phyloP scores from a whole-genome alignment of 2,329 filamentous ascomycete species.

The Pestalotiopsis sp. region DNA sequence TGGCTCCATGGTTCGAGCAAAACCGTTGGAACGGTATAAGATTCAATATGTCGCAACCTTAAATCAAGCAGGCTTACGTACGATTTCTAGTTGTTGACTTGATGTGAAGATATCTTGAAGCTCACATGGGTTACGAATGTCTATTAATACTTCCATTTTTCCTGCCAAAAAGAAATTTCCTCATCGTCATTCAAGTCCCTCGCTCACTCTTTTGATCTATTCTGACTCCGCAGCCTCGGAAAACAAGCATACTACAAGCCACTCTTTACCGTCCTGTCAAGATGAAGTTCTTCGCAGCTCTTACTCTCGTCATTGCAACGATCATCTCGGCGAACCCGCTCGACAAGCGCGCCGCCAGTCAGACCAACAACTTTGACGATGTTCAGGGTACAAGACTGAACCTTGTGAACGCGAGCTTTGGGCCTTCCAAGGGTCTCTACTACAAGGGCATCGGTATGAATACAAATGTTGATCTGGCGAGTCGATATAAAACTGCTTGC shows the following conservation, averaged over 20 bases:
- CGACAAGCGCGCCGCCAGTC: not conserved
- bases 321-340: not conserved
- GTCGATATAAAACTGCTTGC: not conserved
- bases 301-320: not conserved
- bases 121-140: not conserved
- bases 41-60: conserved; percentile 4
- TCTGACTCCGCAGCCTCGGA: not conserved
- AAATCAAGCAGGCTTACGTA: not conserved
- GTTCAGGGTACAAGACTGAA: not conserved
- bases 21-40: not conserved
- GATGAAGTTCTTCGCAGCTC: not conserved
- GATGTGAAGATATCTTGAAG: not conserved
- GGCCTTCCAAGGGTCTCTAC: not conserved
- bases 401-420: not conserved
- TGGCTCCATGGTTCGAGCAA: not conserved
- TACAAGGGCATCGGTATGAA: conserved; percentile 1
- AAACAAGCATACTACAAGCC: not conserved
- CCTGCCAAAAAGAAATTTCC: not conserved
- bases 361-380: not conserved
- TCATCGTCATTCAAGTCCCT: not conserved
- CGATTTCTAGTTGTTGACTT: not conserved
- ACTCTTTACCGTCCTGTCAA: not conserved
- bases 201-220: not conserved
- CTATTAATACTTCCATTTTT: not conserved
- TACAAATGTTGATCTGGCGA: not conserved